Percentiles rank a stretch among this genome's conserved stretches.
These are phyloP conservation scores for Noccaea caerulescens DNA, from an alignment of 345 rosid genomes.

Conservation along the genomic window DNA sequence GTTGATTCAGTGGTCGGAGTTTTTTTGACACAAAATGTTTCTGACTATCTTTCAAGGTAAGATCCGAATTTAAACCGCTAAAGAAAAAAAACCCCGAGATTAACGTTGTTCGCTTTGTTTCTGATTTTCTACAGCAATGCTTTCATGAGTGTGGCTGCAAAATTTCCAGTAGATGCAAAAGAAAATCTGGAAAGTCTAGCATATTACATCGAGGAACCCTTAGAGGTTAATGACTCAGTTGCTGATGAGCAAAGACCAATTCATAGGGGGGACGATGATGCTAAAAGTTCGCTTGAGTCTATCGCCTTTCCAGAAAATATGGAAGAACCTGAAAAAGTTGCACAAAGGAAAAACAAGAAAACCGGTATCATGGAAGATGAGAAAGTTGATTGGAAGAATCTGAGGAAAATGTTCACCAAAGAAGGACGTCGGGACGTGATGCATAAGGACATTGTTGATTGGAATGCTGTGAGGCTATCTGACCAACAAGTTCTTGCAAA, in stretches of 20 bases:
- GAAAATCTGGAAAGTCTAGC: slow-evolving; percentile 4
- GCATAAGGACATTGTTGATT: slow-evolving; percentile 61
- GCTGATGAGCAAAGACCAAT: not conserved
- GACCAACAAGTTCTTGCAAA: slow-evolving; percentile 35
- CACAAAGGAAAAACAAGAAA: slow-evolving; percentile 34
- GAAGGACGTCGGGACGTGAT: slow-evolving; percentile 38
- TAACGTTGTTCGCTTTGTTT: not conserved
- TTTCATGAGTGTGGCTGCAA: slow-evolving; percentile 57
- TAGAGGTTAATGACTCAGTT: slow-evolving; percentile 10
- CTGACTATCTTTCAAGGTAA: slow-evolving; percentile 66
- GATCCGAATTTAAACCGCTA: not conserved
- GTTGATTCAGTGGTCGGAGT: slow-evolving; percentile 75
- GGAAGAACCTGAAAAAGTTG: not conserved
- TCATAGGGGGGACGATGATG: not conserved
- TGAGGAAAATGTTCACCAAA: slow-evolving; percentile 46
- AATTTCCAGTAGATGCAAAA: slow-evolving; percentile 43
- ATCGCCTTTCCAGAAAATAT: not conserved
- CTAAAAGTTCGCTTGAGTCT: not conserved
- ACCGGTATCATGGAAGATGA: slow-evolving; percentile 19
- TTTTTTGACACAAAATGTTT: slow-evolving; percentile 65
- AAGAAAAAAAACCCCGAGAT: no score
- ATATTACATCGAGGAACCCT: slow-evolving; percentile 32
- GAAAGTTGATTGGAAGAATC: slow-evolving; percentile 51
- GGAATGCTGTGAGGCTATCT: slow-evolving; percentile 61
- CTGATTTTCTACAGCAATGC: slow-evolving; percentile 46